Base-by-base conservation (phyloP, 2,329 filamentous ascomycete species). In the Trichophyton simii region DNA sequence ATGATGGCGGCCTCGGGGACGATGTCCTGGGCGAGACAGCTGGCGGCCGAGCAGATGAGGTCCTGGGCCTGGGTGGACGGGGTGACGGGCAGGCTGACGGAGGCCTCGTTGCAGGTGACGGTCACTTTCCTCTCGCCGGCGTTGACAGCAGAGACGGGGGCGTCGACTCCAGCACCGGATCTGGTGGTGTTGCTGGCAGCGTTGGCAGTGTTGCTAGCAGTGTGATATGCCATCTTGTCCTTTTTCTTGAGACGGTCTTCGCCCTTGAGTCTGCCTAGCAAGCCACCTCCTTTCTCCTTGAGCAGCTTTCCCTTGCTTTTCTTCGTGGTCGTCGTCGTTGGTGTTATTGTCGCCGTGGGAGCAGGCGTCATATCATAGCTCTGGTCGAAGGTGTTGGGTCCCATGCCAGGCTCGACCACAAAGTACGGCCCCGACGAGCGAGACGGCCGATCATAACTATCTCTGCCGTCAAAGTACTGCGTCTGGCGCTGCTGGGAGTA, bases 91-190 rank as follows among this genome's bases (percentile, higher is more conserved):
- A 96, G 78, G 57, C 81, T 81, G 58, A 91, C 83, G 0, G 82
- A 84, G 11, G 83, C 83, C 61, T 87, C 84, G 66, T 83, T 82
- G 74, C 84, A 95, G 65, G 86, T 83, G 42, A 96, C 83, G 38
- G 83, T 79, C 18, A 95, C 88, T 66, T 82, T 82, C 67, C 90
- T 80, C 69, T 91, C 88, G 54, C 86, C 87, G 64, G 87, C 83
- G 75, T 95, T 95, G 62, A 87, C 86, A 13, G 89, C 89, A 60
- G 89, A 91, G 8, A 86, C 79, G 1, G 91, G 91, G 22, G 88
- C 88, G 76, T 95, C 89, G 50, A 80, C 85, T 59, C 81, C 80
- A 25, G 82, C 78, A 1, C 82, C 70, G 7, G 68, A 63, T 1
- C 34, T 60, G 9, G 13, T 44, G 18, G 25, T 13, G 3, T 38